Evolutionary conservation across 805 yeast genomes (phyloP).

Genomic region (Wickerhamiella kurtzmanii): DNA sequence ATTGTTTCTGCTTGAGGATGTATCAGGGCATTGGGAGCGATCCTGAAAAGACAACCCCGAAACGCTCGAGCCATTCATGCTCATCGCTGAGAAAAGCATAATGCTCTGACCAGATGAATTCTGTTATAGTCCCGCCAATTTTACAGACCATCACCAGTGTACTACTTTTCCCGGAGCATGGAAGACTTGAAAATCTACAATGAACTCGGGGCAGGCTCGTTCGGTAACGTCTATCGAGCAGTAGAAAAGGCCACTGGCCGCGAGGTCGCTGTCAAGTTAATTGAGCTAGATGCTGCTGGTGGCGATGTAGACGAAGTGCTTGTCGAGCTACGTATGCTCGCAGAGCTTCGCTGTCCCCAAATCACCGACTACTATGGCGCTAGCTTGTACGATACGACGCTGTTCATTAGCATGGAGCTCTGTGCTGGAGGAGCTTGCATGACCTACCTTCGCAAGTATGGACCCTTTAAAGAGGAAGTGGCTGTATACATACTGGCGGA

Average conservation of each 20-base stretch:
- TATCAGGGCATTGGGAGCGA: no score
- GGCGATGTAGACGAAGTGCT: conserved; percentile 50
- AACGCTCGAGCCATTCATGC: no score
- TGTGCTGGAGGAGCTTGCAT: conserved; percentile 92
- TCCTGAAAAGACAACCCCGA: no score
- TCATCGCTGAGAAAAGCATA: no score
- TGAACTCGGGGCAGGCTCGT: conserved; percentile 19
- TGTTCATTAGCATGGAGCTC: conserved; percentile 90
- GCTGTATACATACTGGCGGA: conserved; percentile 51
- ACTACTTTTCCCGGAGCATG: no score
- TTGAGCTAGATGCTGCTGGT: conserved; percentile 63
- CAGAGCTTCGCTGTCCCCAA: conserved; percentile 48
- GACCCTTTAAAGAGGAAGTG: conserved; percentile 42
- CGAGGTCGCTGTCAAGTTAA: conserved; percentile 72
- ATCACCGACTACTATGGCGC: conserved; percentile 59
- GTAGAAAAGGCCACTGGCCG: conserved; percentile 26
- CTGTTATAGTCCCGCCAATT: no score
- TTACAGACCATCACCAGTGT: no score
- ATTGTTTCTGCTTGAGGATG: no score
- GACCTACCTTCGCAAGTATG: conserved; percentile 44
- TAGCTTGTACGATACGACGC: conserved; percentile 44
- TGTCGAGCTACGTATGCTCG: conserved; percentile 66
- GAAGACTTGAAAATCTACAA: conserved; percentile 11
- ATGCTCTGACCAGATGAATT: no score
- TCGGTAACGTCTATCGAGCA: conserved; percentile 21